phyloP scores from a whole-genome alignment of 1,284 basidiomycete genomes.

The Leccinum subrobustum region DNA sequence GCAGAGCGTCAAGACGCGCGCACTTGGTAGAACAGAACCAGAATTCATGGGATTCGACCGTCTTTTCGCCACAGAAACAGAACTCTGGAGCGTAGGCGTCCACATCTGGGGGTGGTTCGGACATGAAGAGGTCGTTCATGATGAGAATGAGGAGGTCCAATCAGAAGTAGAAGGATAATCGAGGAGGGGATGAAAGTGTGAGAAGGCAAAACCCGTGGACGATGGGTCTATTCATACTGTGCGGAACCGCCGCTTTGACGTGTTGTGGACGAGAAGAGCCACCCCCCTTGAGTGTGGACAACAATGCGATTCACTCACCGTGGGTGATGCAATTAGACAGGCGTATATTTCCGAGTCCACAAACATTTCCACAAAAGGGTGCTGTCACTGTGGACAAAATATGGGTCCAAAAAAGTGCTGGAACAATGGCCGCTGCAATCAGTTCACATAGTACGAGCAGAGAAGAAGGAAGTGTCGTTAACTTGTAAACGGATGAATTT shows the following conservation, averaged over 20 bases:
- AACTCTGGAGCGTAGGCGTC: conserved; percentile 15
- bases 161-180: not conserved
- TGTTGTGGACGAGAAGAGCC: conserved; percentile 3
- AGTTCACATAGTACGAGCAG: not conserved
- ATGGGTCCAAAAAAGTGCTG: not conserved
- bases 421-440: not conserved
- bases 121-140: conserved; percentile 2
- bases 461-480: not conserved
- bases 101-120: conserved; percentile 7
- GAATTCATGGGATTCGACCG: conserved; percentile 26
- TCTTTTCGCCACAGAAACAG: conserved; percentile 30
- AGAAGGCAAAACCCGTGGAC: not conserved
- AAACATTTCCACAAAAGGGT: conserved; percentile 1
- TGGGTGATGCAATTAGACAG: not conserved
- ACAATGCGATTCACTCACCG: conserved; percentile 9
- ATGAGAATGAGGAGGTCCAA: not conserved
- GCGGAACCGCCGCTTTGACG: conserved; percentile 8
- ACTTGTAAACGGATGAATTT: not conserved
- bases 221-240: conserved; percentile 16
- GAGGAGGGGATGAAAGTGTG: not conserved
- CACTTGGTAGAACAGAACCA: conserved; percentile 31
- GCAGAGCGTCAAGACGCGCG: conserved; percentile 30
- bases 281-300: not conserved
- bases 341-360: conserved; percentile 3
- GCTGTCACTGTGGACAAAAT: conserved; percentile 5